These are phyloP conservation scores for Erythrophleum fordii DNA, from an alignment of 306 rosid genomes.

Conservation along the genomic window DNA sequence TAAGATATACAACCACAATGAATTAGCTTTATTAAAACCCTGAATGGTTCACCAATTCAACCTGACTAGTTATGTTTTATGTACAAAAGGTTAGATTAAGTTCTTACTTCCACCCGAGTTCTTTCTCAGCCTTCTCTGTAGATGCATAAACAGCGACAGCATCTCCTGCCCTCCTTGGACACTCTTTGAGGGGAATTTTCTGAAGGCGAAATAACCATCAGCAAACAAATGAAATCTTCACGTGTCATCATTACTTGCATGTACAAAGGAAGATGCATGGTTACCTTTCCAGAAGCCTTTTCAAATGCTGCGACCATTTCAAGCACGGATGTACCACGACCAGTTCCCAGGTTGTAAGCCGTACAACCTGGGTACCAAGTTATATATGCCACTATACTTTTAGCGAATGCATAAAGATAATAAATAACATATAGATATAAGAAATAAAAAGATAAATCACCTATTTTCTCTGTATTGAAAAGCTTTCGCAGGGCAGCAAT, in stretches of 20 bases:
- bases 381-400: conserved; percentile 24
- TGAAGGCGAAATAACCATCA: conserved; percentile 35
- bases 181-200: conserved; percentile 78
- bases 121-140: conserved; percentile 78
- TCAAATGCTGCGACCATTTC: conserved; percentile 93
- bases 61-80: not conserved
- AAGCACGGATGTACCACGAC: conserved; percentile 84
- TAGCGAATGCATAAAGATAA: conserved; percentile 13
- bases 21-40: not conserved
- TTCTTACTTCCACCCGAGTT: conserved; percentile 92
- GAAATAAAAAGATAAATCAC: conserved; percentile 39
- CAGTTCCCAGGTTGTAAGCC: conserved; percentile 91
- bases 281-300: conserved; percentile 86
- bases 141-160: conserved; percentile 93
- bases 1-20: conserved; percentile 13
- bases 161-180: conserved; percentile 89
- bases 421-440: not conserved
- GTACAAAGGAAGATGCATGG: not conserved
- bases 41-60: not conserved
- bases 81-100: not conserved
- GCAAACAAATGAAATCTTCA: conserved; percentile 15
- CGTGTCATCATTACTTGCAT: not conserved
- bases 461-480: conserved; percentile 64
- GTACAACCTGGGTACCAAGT: conserved; percentile 65
- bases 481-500: conserved; percentile 89